Percentiles rank a stretch among this genome's conserved stretches.
These are phyloP conservation scores for Pseudozyma tsukubaensis DNA, from an alignment of 1,284 basidiomycete genomes.

Conservation along the genomic window DNA sequence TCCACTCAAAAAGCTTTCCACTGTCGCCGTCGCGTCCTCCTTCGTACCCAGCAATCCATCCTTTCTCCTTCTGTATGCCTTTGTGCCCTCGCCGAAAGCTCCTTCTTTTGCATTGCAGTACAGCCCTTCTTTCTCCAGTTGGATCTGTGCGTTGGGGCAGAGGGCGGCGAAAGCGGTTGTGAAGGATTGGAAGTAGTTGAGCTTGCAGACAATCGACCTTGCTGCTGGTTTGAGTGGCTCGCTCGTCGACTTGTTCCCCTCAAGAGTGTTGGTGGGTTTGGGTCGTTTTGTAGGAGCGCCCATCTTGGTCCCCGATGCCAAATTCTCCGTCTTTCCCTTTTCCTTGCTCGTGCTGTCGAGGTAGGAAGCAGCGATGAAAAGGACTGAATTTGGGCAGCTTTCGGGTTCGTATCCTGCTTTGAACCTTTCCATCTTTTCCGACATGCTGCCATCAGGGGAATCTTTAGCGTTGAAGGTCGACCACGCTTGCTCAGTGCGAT, in stretches of 20 bases:
- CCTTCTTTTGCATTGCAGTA: slow-evolving; percentile 35
- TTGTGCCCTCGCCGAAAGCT: slow-evolving; percentile 7
- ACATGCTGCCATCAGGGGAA: not conserved
- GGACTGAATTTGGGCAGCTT: slow-evolving; percentile 28
- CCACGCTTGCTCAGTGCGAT: slow-evolving; percentile 17
- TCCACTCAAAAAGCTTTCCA: slow-evolving; percentile 19
- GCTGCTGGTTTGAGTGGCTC: slow-evolving; percentile 30
- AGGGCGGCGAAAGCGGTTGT: not conserved
- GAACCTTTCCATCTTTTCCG: not conserved
- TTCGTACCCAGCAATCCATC: slow-evolving; percentile 20
- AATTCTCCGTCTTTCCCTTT: slow-evolving; percentile 23
- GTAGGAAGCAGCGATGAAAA: slow-evolving; percentile 2
- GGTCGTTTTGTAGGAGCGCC: slow-evolving; percentile 35
- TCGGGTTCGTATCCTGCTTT: slow-evolving; percentile 13
- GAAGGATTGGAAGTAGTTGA: slow-evolving; percentile 21
- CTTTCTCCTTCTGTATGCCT: slow-evolving; percentile 20
- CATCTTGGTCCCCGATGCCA: slow-evolving; percentile 33
- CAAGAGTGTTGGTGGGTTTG: not conserved
- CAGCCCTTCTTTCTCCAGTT: not conserved
- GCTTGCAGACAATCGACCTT: slow-evolving; percentile 26
- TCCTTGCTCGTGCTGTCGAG: not conserved
- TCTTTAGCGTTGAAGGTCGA: slow-evolving; percentile 3
- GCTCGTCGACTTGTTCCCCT: not conserved
- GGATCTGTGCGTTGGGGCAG: not conserved
- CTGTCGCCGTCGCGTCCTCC: slow-evolving; percentile 1